These are phyloP conservation scores for Trichoderma koningiopsis DNA, from an alignment of 2,329 filamentous ascomycete genomes.

Conservation along the genomic window DNA sequence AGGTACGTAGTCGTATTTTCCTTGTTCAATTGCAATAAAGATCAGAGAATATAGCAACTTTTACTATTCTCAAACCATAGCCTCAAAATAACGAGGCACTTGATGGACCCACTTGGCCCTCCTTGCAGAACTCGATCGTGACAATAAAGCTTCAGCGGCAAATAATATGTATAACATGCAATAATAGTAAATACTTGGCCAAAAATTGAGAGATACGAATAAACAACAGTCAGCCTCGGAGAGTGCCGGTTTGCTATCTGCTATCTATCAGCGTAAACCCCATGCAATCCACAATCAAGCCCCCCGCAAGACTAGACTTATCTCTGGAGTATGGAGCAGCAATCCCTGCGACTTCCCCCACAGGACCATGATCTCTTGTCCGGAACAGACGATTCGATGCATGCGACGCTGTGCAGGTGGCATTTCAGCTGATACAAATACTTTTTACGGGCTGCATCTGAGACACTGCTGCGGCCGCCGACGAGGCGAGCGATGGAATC, in stretches of 20 bases:
- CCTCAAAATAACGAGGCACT: background rate
- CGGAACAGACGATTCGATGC: background rate
- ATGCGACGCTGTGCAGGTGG: background rate
- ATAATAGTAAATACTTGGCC: no score
- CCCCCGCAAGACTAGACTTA: constrained; percentile 5
- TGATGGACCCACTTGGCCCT: background rate
- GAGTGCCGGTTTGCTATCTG: background rate
- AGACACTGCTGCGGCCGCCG: background rate
- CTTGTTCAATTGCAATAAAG: background rate
- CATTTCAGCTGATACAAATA: background rate
- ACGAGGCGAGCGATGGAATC: background rate
- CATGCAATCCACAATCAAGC: constrained; percentile 10
- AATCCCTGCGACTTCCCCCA: constrained; percentile 5
- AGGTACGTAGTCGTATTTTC: no score
- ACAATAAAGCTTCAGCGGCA: background rate
- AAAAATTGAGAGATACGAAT: no score
- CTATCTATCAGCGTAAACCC: background rate
- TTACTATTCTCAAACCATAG: background rate
- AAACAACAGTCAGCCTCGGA: background rate
- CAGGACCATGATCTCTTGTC: background rate
- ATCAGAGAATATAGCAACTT: background rate
- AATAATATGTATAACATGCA: background rate
- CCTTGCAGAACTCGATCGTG: background rate
- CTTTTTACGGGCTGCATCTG: background rate
- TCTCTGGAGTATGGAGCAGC: background rate